Evolutionary conservation across 1,139 yeast genomes (phyloP), one percentile per base, ranked within the genome.

Genomic region (Zygoascus meyerae): DNA sequence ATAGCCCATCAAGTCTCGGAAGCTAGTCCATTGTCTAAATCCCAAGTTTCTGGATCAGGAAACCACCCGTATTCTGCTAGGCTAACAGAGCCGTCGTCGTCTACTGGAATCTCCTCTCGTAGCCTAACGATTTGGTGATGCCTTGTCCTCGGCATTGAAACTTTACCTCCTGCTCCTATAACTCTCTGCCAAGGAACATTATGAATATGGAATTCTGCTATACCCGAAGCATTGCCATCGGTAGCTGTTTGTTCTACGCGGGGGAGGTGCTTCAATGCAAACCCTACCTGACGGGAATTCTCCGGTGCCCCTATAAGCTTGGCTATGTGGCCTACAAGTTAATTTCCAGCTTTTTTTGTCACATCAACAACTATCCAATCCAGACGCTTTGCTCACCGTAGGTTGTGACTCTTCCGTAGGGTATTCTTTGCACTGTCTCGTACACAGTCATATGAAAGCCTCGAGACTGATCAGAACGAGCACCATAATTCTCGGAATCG

Each of bases 101-200:
- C 49, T 28, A 78, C 80, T 4, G 48, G 65, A 0, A 81, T 71
- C 0, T 77, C 77, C 62, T 83, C 90, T 10, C 63, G 50, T n/a
- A 83, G 62, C 45, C 61, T 59, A 5, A 66, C 65, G 3, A 74
- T 72, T 58, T 84, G 94, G 14, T 59, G 57, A 38, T 73, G 74
- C n/a, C 77, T 73, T n/a, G 47, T 53, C 3, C 55, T 52, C 11
- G 49, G 48, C 34, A 49, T 48, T 8, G 89, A 76, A 2, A 85
- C 79, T 30, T 66, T 69, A 0, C 94, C 94, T 15, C 76, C 67
- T 14, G 84, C 69, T 42, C 75, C 74, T 15, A 85, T 67, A 1
- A 85, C 86, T 45, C 95, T 67, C 90, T 92, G 84, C 95, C 95
- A 85, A 1, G 95, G 94, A 8, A 83, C 75, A 8, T 66, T 67